Conservation (phyloP, 257 asterid species). For the Plantago major region DNA sequence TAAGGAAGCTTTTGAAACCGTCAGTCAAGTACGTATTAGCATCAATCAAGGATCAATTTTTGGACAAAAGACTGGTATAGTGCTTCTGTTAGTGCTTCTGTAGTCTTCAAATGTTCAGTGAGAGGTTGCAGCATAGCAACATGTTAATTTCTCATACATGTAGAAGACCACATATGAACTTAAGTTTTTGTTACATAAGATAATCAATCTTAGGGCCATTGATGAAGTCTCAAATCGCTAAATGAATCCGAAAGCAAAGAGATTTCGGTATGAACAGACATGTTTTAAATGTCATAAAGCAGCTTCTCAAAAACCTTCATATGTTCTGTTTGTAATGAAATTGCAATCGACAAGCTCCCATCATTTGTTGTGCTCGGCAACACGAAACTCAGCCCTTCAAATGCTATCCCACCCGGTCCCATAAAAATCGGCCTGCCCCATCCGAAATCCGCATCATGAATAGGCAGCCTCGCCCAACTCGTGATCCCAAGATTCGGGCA, state of each 20-base stretch:
- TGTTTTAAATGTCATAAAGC: slow-evolving; percentile 48
- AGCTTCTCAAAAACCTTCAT: slow-evolving; percentile 51
- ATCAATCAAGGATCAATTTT: neutral
- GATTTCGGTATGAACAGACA: neutral
- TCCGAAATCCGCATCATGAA: slow-evolving; percentile 76
- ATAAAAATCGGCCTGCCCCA: slow-evolving; percentile 70
- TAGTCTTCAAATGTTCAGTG: neutral
- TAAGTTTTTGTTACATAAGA: neutral
- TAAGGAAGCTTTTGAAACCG: too few species aligned
- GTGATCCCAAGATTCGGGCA: slow-evolving; percentile 76
- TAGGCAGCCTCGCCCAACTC: slow-evolving; percentile 69
- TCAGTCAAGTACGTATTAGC: neutral
- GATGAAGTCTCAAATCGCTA: neutral
- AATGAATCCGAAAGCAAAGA: neutral
- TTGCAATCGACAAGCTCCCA: slow-evolving; percentile 56
- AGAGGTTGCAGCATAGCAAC: neutral
- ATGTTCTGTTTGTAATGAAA: slow-evolving; percentile 48
- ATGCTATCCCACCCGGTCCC: slow-evolving; percentile 71
- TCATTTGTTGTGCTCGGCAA: slow-evolving; percentile 56
- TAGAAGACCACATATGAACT: neutral
- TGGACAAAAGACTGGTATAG: too few species aligned
- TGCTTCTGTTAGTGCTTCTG: neutral
- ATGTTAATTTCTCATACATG: slow-evolving; percentile 1
- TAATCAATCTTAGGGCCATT: neutral
- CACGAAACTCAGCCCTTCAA: slow-evolving; percentile 59